Evolutionary conservation across 1,284 basidiomycete genomes (phyloP), one percentile per base, ranked within the genome.

Genomic region (Apiotrichum brassicae): DNA sequence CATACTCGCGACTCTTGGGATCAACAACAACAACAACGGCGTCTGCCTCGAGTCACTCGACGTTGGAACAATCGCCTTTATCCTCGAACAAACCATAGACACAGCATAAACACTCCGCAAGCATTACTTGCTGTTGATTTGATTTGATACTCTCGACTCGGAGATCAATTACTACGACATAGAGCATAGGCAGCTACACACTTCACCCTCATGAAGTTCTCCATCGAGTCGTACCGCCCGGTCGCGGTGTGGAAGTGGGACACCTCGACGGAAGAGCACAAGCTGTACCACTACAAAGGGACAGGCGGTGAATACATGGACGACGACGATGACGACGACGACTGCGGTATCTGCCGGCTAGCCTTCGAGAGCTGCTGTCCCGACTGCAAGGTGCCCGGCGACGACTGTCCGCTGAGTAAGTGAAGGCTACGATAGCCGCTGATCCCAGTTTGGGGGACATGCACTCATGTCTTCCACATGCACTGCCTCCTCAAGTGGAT

Each of bases 401-500:
- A 95, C 59, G 90, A 93, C 63, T 95, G 92, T 76, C 92, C 92
- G 1, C 75, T 95, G 25, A 94, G 92, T 95, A 62, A 65, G 83
- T 80, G 33, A 14, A 7, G 33, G 9, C 11, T 13, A 34, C 33
- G 12, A 16, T 34, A n/a, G 35, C 11, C 11, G 32, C 36, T 28
- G 11, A 28, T 18, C 13, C 33, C 51, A 52, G 92, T 95, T 50
- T 95, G 90, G 88, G 92, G 92, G 23, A 85, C 93, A 74, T 97
- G 92, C 65, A 88, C 84, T 6, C 92, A 95, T 69, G 83, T 94
- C 49, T 93, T 91, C 67, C 90, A 93, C 70, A 89, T 92, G 87
- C 89, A 93, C 71, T 95, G 92, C 73, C 75, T 97, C 13, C 78
- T 93, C 59, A 94, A 94, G 70, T 97, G 92, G 92, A 82, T 95